A percentile compares a stretch with the other conserved stretches of the same genome.
Evolutionary conservation across 2,329 filamentous ascomycete genomes (phyloP).

Genomic region (Arthrobotrys pseudoclavata): DNA sequence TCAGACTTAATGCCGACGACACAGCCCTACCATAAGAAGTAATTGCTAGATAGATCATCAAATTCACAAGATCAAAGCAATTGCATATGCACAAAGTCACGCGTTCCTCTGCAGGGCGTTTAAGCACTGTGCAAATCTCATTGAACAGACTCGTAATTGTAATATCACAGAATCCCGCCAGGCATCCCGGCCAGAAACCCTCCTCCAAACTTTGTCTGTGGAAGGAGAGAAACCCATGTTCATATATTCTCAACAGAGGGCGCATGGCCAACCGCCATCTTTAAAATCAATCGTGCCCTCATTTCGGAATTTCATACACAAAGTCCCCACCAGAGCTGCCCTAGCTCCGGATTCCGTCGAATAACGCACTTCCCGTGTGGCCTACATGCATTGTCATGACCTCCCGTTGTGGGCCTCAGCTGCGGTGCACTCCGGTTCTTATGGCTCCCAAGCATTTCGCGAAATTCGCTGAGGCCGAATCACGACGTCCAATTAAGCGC

Average conservation of each 20-base stretch:
- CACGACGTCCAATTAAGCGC: conserved; percentile 48
- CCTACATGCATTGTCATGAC: conserved; percentile 40
- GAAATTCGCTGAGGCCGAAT: conserved; percentile 53
- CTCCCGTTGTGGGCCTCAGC: conserved; percentile 40
- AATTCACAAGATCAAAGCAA: neutral
- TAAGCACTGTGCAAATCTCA: conserved; percentile 20
- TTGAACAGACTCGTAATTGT: conserved; percentile 15
- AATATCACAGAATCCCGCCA: neutral
- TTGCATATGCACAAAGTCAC: conserved; percentile 15
- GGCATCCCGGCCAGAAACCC: neutral
- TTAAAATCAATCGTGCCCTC: conserved; percentile 25
- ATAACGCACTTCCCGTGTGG: conserved; percentile 50
- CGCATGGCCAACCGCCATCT: conserved; percentile 43
- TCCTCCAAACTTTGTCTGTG: neutral
- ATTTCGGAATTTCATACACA: conserved; percentile 38
- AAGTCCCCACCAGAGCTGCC: conserved; percentile 2
- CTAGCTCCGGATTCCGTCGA: conserved; percentile 29
- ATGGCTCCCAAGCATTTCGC: conserved; percentile 37
- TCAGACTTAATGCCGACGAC: neutral
- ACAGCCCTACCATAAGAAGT: conserved; percentile 17
- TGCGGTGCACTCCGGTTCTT: conserved; percentile 22
- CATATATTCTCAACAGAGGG: conserved; percentile 31
- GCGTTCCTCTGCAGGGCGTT: conserved; percentile 20
- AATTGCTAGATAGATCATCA: neutral
- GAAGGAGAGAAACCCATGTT: neutral